Evolutionary conservation across 2,329 filamentous ascomycete species (phyloP).

Genomic region (Scytalidium lignicola): DNA sequence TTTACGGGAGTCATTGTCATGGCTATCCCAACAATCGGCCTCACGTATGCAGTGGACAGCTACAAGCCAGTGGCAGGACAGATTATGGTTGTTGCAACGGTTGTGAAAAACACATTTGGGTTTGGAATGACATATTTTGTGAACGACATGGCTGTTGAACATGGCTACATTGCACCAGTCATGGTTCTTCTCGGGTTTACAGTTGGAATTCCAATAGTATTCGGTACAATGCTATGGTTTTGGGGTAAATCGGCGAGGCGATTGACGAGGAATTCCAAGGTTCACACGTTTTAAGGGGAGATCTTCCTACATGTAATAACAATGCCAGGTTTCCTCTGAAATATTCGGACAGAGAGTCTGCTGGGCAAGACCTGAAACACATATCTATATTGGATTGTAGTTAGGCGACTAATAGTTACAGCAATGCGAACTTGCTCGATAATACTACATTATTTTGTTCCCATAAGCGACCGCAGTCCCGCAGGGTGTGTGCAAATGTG

Average conservation of each 20-base stretch:
- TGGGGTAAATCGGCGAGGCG: conserved; percentile 53
- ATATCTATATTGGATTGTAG: too few species aligned
- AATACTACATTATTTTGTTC: too few species aligned
- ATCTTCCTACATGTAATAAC: too few species aligned
- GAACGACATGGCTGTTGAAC: conserved; percentile 40
- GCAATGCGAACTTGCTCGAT: too few species aligned
- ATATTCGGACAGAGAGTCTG: too few species aligned
- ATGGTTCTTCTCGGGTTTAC: conserved; percentile 31
- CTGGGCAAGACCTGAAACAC: too few species aligned
- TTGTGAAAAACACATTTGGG: conserved; percentile 53
- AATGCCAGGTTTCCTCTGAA: too few species aligned
- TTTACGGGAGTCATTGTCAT: conserved; percentile 29
- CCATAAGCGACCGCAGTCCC: too few species aligned
- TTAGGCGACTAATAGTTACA: too few species aligned
- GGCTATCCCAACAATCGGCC: conserved; percentile 53
- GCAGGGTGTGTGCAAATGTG: too few species aligned
- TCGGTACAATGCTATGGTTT: conserved; percentile 51
- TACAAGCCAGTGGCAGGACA: conserved; percentile 60
- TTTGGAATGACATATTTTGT: conserved; percentile 51
- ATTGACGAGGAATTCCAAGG: conserved; percentile 48
- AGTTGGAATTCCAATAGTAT: conserved; percentile 41
- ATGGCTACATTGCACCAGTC: conserved; percentile 46
- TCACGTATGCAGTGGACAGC: conserved; percentile 55
- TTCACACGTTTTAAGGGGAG: conserved; percentile 47
- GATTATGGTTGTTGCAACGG: conserved; percentile 56